phyloP scores from a whole-genome alignment of 75 land plant genomes.

The Ceratopteris richardii region DNA sequence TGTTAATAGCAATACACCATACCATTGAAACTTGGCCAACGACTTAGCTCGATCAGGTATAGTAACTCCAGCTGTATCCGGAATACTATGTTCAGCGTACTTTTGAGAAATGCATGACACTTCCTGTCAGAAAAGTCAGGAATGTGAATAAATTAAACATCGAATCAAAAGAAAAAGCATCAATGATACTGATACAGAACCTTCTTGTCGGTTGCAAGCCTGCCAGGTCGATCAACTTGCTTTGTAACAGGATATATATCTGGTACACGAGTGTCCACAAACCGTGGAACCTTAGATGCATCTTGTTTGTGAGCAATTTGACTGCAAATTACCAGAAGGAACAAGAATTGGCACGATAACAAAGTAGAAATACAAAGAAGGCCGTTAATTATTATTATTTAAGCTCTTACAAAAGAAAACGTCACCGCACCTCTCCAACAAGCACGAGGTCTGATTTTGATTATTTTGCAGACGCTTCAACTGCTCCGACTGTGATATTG shows the following conservation, averaged over 20 bases:
- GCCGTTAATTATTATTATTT: too few relatives aligned
- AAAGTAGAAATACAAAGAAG: neutral
- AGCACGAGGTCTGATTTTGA: slow-evolving; percentile 3
- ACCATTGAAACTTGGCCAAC: neutral
- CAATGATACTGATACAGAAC: too few relatives aligned
- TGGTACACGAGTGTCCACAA: slow-evolving; percentile 44
- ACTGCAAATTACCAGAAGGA: neutral
- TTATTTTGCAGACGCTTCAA: slow-evolving; percentile 17
- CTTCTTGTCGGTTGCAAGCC: slow-evolving; percentile 28
- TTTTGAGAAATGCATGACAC: neutral
- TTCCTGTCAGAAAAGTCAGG: neutral
- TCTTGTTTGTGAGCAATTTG: slow-evolving; percentile 14
- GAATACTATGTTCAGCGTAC: neutral
- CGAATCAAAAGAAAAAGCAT: too few relatives aligned
- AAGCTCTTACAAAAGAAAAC: slow-evolving; percentile 9
- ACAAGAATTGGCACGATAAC: neutral
- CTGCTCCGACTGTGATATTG: slow-evolving; percentile 23
- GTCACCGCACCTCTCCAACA: neutral
- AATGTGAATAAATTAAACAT: too few relatives aligned
- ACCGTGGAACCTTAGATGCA: slow-evolving; percentile 27
- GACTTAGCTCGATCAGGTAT: neutral
- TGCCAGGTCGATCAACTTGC: slow-evolving; percentile 27
- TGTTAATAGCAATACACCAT: too few relatives aligned
- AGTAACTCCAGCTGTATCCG: too few relatives aligned
- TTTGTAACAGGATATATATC: slow-evolving; percentile 44